Evolutionary conservation across 805 yeast genomes (phyloP).

Genomic region (Candida manassasensis): DNA sequence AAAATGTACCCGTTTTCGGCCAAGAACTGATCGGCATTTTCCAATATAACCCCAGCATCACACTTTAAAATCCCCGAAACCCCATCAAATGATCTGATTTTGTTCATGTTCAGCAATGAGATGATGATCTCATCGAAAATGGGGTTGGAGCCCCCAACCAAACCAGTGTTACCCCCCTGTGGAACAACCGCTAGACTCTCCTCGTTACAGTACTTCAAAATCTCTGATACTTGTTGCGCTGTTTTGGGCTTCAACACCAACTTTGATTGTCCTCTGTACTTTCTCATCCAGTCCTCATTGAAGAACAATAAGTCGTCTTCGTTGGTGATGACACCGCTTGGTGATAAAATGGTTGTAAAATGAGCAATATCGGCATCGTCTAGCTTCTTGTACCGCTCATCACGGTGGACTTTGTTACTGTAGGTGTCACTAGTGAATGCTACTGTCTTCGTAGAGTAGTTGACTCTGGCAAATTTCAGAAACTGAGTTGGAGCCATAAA

Average conservation of each 20-base stretch:
- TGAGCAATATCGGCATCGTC: conserved; percentile 51
- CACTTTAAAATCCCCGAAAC: conserved; percentile 81
- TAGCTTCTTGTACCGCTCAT: conserved; percentile 47
- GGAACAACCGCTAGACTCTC: conserved; percentile 81
- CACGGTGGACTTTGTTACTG: conserved; percentile 49
- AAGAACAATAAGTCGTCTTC: conserved; percentile 60
- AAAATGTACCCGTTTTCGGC: conserved; percentile 83
- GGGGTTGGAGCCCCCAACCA: conserved; percentile 92
- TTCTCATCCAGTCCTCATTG: conserved; percentile 94
- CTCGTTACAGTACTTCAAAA: conserved; percentile 76
- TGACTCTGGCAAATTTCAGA: too few species aligned
- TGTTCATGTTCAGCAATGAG: conserved; percentile 65
- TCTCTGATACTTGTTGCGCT: conserved; percentile 69
- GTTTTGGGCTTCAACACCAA: conserved; percentile 79
- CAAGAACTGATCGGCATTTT: conserved; percentile 72
- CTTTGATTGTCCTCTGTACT: conserved; percentile 82
- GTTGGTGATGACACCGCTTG: conserved; percentile 47
- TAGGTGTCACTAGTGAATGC: conserved; percentile 70
- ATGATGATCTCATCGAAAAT: conserved; percentile 85
- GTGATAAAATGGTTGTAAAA: conserved; percentile 58
- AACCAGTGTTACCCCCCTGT: conserved; percentile 95
- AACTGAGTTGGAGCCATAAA: too few species aligned
- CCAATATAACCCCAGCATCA: conserved; percentile 89
- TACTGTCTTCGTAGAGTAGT: conserved; percentile 29
- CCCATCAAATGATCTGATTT: conserved; percentile 74